A percentile compares a stretch with the other conserved stretches of the same genome.
Evolutionary conservation across 1,284 basidiomycete genomes (phyloP).

Genomic region (Marasmius oreades): DNA sequence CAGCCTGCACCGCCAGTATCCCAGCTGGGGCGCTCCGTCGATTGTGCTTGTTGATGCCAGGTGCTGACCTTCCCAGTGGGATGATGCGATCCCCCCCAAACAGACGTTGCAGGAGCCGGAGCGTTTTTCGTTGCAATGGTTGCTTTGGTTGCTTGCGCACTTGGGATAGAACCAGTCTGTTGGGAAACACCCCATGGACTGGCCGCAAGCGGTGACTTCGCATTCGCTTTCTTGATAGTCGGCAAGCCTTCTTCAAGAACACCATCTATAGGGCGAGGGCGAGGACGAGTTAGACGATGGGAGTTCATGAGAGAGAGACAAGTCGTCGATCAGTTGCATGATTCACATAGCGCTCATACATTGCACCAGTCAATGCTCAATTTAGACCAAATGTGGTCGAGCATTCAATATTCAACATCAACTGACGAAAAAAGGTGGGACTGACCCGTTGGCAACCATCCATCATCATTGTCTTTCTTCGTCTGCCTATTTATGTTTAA

Average conservation of each 20-base stretch:
- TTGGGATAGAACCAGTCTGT: conserved; percentile 11
- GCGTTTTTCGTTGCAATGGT: neutral
- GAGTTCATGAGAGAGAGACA: neutral
- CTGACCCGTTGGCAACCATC: conserved; percentile 13
- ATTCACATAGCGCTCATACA: neutral
- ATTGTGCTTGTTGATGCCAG: neutral
- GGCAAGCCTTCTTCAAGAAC: neutral
- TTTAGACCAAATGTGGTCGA: neutral
- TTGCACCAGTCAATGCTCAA: neutral
- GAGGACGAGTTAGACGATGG: neutral
- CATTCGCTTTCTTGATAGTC: neutral
- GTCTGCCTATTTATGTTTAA: neutral
- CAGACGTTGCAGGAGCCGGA: neutral
- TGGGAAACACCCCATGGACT: conserved; percentile 7
- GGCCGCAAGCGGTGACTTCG: neutral
- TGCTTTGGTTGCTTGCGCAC: neutral
- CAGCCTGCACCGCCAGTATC: neutral
- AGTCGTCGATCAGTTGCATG: neutral
- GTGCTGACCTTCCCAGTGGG: neutral
- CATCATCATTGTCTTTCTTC: conserved; percentile 12
- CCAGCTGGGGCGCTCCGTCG: neutral
- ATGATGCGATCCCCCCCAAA: neutral
- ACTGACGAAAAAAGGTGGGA: conserved; percentile 10
- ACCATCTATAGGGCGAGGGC: neutral
- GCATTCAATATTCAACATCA: conserved; percentile 3